Percentiles rank a stretch among this genome's conserved stretches.
Conservation (phyloP, 305 asterid species). For the Solanum hybrid region DNA sequence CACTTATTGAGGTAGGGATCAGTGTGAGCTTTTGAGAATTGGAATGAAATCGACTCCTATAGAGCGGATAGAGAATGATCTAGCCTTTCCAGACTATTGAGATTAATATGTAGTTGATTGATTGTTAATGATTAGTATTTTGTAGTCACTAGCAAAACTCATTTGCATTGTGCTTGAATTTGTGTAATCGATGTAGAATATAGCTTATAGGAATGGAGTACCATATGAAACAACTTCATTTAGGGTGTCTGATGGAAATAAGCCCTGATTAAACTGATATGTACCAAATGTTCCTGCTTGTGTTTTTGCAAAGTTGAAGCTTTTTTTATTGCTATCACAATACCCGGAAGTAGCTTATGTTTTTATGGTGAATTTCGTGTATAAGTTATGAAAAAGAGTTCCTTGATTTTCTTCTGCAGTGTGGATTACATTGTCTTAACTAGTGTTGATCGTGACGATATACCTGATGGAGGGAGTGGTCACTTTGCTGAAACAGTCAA, state of each 20-base stretch:
- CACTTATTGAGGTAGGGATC: neutral
- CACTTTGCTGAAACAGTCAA: conserved; percentile 93
- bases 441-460: conserved; percentile 94
- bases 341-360: neutral
- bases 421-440: conserved; percentile 94
- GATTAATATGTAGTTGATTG: neutral
- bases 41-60: neutral
- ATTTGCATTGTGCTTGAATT: neutral
- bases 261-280: neutral
- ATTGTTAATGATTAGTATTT: neutral
- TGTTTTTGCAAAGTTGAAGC: neutral
- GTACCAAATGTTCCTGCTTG: neutral
- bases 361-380: neutral
- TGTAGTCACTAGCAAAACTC: neutral
- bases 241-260: neutral
- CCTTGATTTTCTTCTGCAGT: conserved; percentile 35
- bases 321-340: neutral
- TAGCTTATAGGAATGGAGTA: neutral
- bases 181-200: neutral
- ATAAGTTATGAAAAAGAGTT: neutral
- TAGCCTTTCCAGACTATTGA: neutral
- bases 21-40: neutral
- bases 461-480: conserved; percentile 95
- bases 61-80: neutral
- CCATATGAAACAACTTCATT: neutral